Evolutionary conservation across 2,329 filamentous ascomycete genomes (phyloP).

Genomic region (Monosporascus sp.): DNA sequence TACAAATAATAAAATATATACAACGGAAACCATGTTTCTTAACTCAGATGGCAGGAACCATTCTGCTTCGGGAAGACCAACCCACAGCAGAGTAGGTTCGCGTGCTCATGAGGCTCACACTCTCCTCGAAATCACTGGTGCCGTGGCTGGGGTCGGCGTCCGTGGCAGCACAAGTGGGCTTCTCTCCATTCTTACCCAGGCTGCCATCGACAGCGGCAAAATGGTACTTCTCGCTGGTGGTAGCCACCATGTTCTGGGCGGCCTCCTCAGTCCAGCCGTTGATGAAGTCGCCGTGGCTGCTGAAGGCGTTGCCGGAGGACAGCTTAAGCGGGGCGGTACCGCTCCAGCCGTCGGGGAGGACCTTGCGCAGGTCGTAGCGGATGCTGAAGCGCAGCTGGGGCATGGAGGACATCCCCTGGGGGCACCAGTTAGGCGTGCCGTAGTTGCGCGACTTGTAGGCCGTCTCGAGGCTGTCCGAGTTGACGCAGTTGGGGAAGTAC

Average conservation of each 20-base stretch:
- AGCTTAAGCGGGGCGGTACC: conserved; percentile 34
- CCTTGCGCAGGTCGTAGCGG: conserved; percentile 36
- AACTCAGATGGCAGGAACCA: too few species aligned
- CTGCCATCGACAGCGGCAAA: conserved; percentile 30
- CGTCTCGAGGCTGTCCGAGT: conserved; percentile 19
- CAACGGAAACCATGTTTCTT: too few species aligned
- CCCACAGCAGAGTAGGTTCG: too few species aligned
- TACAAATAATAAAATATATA: too few species aligned
- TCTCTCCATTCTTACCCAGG: conserved; percentile 24
- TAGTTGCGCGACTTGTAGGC: conserved; percentile 23
- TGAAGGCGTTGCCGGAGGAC: conserved; percentile 31
- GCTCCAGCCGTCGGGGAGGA: conserved; percentile 33
- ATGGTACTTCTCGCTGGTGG: conserved; percentile 21
- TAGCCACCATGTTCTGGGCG: conserved; percentile 32
- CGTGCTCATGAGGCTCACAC: conserved; percentile 14
- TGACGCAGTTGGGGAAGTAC: conserved; percentile 36
- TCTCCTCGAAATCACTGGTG: conserved; percentile 33
- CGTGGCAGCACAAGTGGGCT: conserved; percentile 26
- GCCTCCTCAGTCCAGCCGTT: conserved; percentile 38
- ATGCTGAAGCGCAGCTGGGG: conserved; percentile 38
- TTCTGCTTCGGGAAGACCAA: too few species aligned
- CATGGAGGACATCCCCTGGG: conserved; percentile 33
- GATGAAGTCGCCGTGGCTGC: conserved; percentile 41
- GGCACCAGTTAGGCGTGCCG: conserved; percentile 31
- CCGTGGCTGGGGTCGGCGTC: conserved; percentile 35